Evolutionary conservation across 768 basidiomycete genomes (phyloP), one percentile per base, ranked within the genome.

Genomic region (Vararia minispora): DNA sequence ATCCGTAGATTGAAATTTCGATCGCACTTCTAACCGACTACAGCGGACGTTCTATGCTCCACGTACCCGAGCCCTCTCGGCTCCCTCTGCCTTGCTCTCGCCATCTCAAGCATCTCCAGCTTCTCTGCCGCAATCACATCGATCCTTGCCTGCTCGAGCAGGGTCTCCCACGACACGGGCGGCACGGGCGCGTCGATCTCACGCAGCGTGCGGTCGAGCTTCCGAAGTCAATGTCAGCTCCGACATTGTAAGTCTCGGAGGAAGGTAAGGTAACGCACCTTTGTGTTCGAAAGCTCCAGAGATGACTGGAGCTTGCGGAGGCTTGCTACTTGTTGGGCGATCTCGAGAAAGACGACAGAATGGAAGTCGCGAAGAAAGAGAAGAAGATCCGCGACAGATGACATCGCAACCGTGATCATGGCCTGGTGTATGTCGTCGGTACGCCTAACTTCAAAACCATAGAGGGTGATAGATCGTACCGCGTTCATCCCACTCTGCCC

Each of bases 91-190:
- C n/a, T n/a, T n/a, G n/a, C n/a, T n/a, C n/a, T n/a, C n/a, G n/a
- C n/a, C n/a, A n/a, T n/a, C 23, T 77, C 75, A 22, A 72, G 50
- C 9, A 68, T 60, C 33, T 74, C 66, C 35, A 86, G 56, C 54
- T 81, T 83, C 55, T 86, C 82, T 33, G 76, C 72, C 2, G 80
- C 79, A 6, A 74, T 57, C 4, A 83, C 59, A 41, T 84, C 80
- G 36, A 74, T 75, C 30, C 60, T 63, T n/a, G 66, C 63, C 46
- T 82, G 78, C 26, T 68, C 66, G 4, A 80, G 54, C 37, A 80
- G 54, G n/a, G 52, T 50, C 4, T 67, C 69, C 22, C 66, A 50
- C 6, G 66, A 47, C 1, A 65, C 55, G 20, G 71, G 70, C 1
- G 62, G 54, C 2, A 67, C 66, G 23, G 72, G 61, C 42, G 80